Percentiles rank a stretch among this genome's conserved stretches.
These are phyloP conservation scores for Endotrypanum monterogeii DNA, from an alignment of 208 protist genomes.

Conservation along the genomic window DNA sequence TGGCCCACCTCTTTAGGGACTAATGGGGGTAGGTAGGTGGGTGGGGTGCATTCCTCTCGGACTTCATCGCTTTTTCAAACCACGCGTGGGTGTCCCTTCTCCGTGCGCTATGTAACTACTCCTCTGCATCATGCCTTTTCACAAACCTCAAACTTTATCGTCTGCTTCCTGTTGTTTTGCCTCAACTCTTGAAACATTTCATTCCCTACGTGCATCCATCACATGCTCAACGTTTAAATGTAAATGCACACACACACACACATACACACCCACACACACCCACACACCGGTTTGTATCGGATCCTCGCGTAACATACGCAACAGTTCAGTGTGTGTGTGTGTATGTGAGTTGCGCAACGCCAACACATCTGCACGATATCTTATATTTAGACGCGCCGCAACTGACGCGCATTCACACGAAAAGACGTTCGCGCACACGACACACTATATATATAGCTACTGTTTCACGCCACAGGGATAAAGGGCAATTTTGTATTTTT, in stretches of 20 bases:
- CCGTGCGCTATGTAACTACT: not conserved
- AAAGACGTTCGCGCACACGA: too few species aligned
- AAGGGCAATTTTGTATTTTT: not conserved
- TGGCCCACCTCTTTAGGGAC: not conserved
- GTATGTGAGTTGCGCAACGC: too few species aligned
- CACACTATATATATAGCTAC: not conserved
- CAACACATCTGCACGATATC: too few species aligned
- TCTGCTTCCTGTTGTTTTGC: not conserved
- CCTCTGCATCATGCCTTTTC: not conserved
- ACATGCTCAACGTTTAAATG: not conserved
- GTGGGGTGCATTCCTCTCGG: too few species aligned
- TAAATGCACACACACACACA: not conserved
- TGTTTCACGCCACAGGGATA: not conserved
- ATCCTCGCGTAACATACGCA: too few species aligned
- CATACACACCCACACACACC: too few species aligned
- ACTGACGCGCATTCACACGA: too few species aligned
- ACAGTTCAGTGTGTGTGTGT: too few species aligned
- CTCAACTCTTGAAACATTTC: not conserved
- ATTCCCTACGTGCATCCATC: constrained; percentile 2
- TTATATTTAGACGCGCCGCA: too few species aligned
- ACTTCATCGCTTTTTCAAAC: not conserved
- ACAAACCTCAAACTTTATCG: not conserved
- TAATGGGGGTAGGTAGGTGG: too few species aligned
- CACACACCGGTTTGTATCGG: too few species aligned
- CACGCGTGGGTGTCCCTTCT: not conserved